Evolutionary conservation across 2,329 filamentous ascomycete genomes (phyloP).

Genomic region (Monosporascus sp.): DNA sequence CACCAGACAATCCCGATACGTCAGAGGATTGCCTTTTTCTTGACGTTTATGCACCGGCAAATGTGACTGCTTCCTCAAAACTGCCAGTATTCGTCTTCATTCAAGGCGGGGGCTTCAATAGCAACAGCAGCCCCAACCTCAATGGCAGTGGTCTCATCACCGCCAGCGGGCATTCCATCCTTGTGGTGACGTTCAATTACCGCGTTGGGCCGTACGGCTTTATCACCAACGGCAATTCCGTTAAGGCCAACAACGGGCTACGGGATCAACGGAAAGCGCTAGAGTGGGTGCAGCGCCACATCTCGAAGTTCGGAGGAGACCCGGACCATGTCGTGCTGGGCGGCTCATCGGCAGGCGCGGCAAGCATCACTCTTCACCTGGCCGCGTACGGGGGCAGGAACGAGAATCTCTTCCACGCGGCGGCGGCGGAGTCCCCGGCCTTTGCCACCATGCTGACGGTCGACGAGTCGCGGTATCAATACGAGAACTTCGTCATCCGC

Average conservation of each 20-base stretch:
- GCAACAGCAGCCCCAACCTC: conserved; percentile 42
- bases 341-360: conserved; percentile 64
- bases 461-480: conserved; percentile 45
- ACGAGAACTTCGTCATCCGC: conserved; percentile 39
- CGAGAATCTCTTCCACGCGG: conserved; percentile 44
- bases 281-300: conserved; percentile 64
- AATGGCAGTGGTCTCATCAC: conserved; percentile 57
- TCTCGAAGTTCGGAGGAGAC: conserved; percentile 63
- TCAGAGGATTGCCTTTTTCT: conserved; percentile 66
- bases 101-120: conserved; percentile 57
- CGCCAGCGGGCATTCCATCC: conserved; percentile 53
- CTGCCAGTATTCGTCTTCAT: conserved; percentile 59
- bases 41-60: conserved; percentile 55
- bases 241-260: conserved; percentile 62
- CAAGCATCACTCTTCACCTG: conserved; percentile 59
- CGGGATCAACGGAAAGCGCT: conserved; percentile 65
- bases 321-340: conserved; percentile 62
- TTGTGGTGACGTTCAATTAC: conserved; percentile 72
- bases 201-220: conserved; percentile 72
- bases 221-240: conserved; percentile 51
- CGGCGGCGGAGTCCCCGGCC: conserved; percentile 45
- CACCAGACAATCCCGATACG: conserved; percentile 7
- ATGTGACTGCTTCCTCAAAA: conserved; percentile 40
- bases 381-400: conserved; percentile 46
- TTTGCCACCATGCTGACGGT: conserved; percentile 43